Percentiles rank a stretch among this genome's conserved stretches.
phyloP scores from a whole-genome alignment of 2,329 filamentous ascomycete genomes.

The Sclerotinia nivalis region DNA sequence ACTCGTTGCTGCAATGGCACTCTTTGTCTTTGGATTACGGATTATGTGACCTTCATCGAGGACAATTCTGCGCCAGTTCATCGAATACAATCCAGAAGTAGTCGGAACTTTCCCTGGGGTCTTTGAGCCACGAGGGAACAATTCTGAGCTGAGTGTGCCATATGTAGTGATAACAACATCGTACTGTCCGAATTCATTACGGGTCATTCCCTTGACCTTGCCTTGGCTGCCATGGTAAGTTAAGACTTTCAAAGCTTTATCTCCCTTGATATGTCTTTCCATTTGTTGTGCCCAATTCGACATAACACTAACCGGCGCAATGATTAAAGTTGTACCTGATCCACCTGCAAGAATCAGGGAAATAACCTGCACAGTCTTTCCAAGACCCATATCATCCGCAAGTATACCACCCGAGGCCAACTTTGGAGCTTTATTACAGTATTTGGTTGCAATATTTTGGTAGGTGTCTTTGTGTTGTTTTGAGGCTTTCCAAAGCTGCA shows the following conservation, averaged over 20 bases:
- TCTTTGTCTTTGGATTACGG: conserved; percentile 73
- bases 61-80: conserved; percentile 76
- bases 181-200: conserved; percentile 60
- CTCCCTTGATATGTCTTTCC: conserved; percentile 64
- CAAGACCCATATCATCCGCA: conserved; percentile 92
- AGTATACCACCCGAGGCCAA: conserved; percentile 81
- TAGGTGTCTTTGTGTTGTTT: conserved; percentile 48
- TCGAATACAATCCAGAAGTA: conserved; percentile 56
- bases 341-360: conserved; percentile 65
- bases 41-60: conserved; percentile 84
- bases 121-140: conserved; percentile 50
- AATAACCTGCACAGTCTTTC: conserved; percentile 86
- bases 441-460: conserved; percentile 72
- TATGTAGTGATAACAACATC: conserved; percentile 86
- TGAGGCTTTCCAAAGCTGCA: conserved; percentile 74
- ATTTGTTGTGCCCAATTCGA: conserved; percentile 88
- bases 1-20: conserved; percentile 65
- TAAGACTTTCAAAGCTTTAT: conserved; percentile 65
- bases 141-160: conserved; percentile 70
- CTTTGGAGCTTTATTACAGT: conserved; percentile 58
- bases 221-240: conserved; percentile 70
- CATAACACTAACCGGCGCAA: conserved; percentile 83
- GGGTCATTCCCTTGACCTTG: conserved; percentile 50
- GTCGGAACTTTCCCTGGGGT: conserved; percentile 46
- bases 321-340: conserved; percentile 69